A percentile compares a stretch with the other conserved stretches of the same genome.
Conservation (phyloP, 139 green algal species). For the Closterium sp. region DNA sequence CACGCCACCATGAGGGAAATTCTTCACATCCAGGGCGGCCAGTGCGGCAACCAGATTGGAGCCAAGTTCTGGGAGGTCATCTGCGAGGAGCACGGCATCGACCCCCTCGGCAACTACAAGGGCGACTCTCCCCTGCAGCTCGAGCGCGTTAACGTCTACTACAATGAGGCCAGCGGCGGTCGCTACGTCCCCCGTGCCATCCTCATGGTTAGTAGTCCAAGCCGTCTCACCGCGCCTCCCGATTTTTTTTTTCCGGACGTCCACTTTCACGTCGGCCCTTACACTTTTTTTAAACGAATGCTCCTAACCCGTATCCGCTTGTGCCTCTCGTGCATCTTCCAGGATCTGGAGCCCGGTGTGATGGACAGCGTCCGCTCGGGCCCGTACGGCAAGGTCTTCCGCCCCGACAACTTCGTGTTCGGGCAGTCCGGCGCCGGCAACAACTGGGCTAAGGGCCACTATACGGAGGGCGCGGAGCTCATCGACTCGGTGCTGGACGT, state of each 20-base stretch:
- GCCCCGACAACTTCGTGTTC: conserved; percentile 98
- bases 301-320: not conserved
- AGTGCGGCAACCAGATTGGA: conserved; percentile 95
- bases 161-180: conserved; percentile 96
- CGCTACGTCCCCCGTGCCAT: conserved; percentile 96
- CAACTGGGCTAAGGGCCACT: conserved; percentile 99
- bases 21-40: conserved; percentile 91
- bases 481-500: conserved; percentile 99
- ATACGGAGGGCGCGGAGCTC: conserved; percentile 97
- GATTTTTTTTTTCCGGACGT: too few relatives aligned
- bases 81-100: conserved; percentile 68
- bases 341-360: conserved; percentile 94
- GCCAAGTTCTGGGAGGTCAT: conserved; percentile 67
- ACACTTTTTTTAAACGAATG: too few relatives aligned
- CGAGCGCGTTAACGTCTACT: conserved; percentile 99
- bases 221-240: not conserved
- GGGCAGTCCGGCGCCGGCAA: conserved; percentile 97
- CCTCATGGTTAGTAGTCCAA: conserved; percentile 67
- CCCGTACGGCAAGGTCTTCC: conserved; percentile 93
- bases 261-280: too few relatives aligned
- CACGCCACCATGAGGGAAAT: conserved; percentile 80
- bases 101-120: conserved; percentile 89
- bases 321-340: not conserved
- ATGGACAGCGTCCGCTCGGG: conserved; percentile 93
- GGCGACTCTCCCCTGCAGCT: conserved; percentile 96